Evolutionary conservation across 768 basidiomycete genomes (phyloP), one percentile per base, ranked within the genome.

Genomic region (Porphyrellus cyaneotinctus): DNA sequence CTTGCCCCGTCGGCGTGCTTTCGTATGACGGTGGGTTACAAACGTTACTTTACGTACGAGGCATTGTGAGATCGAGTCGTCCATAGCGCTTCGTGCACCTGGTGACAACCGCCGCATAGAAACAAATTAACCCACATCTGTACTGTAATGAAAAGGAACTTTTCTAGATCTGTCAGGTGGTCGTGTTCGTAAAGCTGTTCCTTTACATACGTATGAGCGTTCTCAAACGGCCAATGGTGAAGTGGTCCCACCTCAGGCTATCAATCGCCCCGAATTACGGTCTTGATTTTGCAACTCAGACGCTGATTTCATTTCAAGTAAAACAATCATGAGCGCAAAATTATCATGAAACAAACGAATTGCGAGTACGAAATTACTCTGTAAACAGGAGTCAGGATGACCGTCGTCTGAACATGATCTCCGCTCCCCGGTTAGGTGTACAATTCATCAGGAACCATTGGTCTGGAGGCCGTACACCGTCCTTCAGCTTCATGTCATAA

Each of bases 401-500:
- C 20, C 60, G 67, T 53, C 68, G 68, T 53, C 64, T 68, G 55
- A 76, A 72, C 69, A 73, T 60, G 52, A 76, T 65, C 39, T 70
- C 62, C 32, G 71, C 72, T 22, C 54, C 58, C 37, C 54, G 64
- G 54, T 74, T 68, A 11, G 77, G 77, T 22, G 59, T 58, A 46
- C 69, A 69, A 39, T 69, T 69, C 67, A 70, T 67, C 57, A 49
- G 53, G 38, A 69, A 65, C 70, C 70, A 72, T 43, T 64, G 44
- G 44, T 71, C 70, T 26, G 64, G 59, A 9, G 75, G 74, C 18
- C 69, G 63, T 31, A 65, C 61, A 39, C 70, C 70, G 28, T 68
- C 68, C 39, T 72, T 67, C 31, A 72, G 52, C 43, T 66, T 66
- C 32, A 76, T 61, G 52, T 76, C 75, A 60, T 75, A 76, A 52